Evolutionary conservation across 2,329 filamentous ascomycete species (phyloP), one percentile per base, ranked within the genome.

Genomic region (Fusarium sarcochroum): DNA sequence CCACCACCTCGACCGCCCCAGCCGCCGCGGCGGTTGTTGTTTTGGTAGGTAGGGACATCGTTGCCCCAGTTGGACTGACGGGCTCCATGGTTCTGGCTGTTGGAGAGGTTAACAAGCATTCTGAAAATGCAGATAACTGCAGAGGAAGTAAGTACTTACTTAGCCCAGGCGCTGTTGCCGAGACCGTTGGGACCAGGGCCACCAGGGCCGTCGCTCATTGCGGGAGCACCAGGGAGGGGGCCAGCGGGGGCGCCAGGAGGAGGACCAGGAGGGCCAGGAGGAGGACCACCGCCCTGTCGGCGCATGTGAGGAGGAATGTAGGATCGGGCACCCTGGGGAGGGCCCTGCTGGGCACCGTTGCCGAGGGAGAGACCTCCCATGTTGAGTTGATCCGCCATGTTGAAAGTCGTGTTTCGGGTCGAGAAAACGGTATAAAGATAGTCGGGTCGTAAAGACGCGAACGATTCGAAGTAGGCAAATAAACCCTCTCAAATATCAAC

Each of bases 261-360:
- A 42, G 78, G 80, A 71, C 81, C 45, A 40, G 53, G 59, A 55
- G 71, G 62, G 20, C 37, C 59, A 41, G 52, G 51, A 27, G 53
- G 52, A 42, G 78, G 80, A 71, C 81, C 59, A 34, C 71, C 66
- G 57, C 73, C 74, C 40, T 68, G 69, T 38, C 75, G 77, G 75
- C 93, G 90, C 86, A 94, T 89, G 81, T 96, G 93, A 80, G 93
- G 93, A 71, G 93, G 93, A 72, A 96, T 94, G 85, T 96, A 96
- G 58, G 92, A 92, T 76, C 91, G 90, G 70, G 73, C 66, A 58
- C 61, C 61, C 70, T 76, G 70, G 60, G 74, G 49, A 66, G 65
- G 67, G 53, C 68, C 72, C 46, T 75, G 72, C 55, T 57, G 78
- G 47, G 73, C 69, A 57, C 76, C 79, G 32, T 80, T 79, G 60